Base-by-base conservation (phyloP, 2,329 filamentous ascomycete genomes). In the Ceratocystis cacaofunesta region DNA sequence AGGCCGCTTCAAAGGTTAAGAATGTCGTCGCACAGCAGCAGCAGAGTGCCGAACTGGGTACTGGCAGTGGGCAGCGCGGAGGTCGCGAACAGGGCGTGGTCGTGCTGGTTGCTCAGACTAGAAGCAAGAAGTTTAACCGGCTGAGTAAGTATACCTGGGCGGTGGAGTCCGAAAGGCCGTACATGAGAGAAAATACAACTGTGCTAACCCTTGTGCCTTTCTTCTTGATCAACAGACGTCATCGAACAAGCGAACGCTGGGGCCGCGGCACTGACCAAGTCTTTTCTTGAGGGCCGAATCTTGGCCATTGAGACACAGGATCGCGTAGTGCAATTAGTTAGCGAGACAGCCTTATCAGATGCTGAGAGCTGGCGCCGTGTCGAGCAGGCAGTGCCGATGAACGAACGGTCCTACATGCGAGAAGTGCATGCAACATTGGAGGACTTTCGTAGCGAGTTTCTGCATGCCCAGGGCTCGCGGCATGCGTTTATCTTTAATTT, bases 401-500 rank as follows among this genome's bases (percentile, higher is more conserved):
- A 82, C 6, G 92, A 95, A 74, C 83, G 89, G 70, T 87, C 89
- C 71, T 96, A 96, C 71, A 77, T 95, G 57, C 81, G 85, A 32
- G 89, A 96, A 72, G 81, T 96, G 52, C 88, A 94, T 71, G 87
- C 90, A 68, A 78, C 92, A 74, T 78, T 96, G 64, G 77, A 72
- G 75, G 81, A 71, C 75, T 94, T 78, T 83, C 83, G 73, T 75
- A 78, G 69, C 76, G 81, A 73, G 78, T 85, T 78, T 76, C 80
- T 77, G 77, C 76, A 69, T 67, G 78, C 78, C 69, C 73, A 79
- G 3, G 82, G 79, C 7, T 80, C 82, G 28, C 81, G 83, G 60
- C 89, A 92, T 73, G 88, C 89, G 10, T 95, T 95, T 75, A 82
- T 96, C 63, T 96, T 95, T 76, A 96, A 96, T 71, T 96, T 95